phyloP scores from a whole-genome alignment of 2,329 filamentous ascomycete species.

The Alternaria ethzedia region DNA sequence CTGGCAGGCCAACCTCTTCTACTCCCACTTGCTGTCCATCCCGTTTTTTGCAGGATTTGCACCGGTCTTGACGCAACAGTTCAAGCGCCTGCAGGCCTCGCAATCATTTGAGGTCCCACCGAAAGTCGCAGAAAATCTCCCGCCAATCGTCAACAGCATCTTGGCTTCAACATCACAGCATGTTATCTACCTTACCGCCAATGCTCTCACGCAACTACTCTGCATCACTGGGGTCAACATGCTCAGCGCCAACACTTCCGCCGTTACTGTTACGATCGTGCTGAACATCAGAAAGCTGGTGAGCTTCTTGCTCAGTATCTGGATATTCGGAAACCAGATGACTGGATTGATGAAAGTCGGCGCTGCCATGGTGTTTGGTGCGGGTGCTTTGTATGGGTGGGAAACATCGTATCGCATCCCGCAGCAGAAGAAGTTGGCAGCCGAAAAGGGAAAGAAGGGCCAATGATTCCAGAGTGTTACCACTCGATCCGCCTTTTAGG shows the following conservation, averaged over 20 bases:
- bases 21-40: conserved; percentile 78
- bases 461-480: conserved; percentile 20
- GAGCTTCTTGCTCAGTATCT: conserved; percentile 88
- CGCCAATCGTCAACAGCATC: conserved; percentile 32
- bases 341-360: conserved; percentile 78
- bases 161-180: conserved; percentile 65
- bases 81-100: conserved; percentile 67
- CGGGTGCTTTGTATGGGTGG: conserved; percentile 88
- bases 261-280: conserved; percentile 94
- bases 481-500: background rate
- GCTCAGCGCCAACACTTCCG: conserved; percentile 85
- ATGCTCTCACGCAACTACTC: conserved; percentile 88
- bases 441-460: conserved; percentile 32
- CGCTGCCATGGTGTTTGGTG: conserved; percentile 84
- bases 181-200: conserved; percentile 72
- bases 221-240: conserved; percentile 97
- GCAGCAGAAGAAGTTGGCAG: conserved; percentile 44
- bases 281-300: conserved; percentile 94
- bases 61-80: conserved; percentile 69
- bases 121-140: conserved; percentile 38
- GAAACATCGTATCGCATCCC: conserved; percentile 63
- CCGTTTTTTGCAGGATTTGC: conserved; percentile 77
- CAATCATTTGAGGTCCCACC: conserved; percentile 59
- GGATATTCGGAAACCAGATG: conserved; percentile 88
- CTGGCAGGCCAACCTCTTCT: conserved; percentile 97